Evolutionary conservation across 2,329 filamentous ascomycete species (phyloP), one percentile per base, ranked within the genome.

Genomic region (Acrodontium crateriforme): DNA sequence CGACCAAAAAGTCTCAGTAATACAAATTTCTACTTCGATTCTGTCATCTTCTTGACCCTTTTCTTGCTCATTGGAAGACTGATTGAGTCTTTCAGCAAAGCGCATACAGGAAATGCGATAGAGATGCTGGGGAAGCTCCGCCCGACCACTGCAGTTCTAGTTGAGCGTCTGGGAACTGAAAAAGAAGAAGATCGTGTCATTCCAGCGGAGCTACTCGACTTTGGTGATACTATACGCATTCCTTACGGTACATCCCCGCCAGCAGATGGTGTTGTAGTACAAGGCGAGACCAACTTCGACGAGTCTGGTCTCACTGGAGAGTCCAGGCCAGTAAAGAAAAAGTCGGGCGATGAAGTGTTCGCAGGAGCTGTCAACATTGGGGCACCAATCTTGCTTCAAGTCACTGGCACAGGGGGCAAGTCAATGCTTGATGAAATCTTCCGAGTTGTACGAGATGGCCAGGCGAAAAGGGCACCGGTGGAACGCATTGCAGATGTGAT

Each of bases 271-370:
- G 49, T 56, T 3, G 45, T 92, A 12, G 42, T 65, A 8, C 47
- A 57, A 13, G 54, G 56, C 2, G 74, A 71, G 3, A 64, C 71
- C 67, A 52, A 62, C 27, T 93, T 94, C 45, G 83, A 94, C 46
- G 87, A 95, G 52, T 85, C 83, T 8, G 91, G 83, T 36, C 62
- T 95, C 35, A 94, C 87, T 2, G 79, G 79, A 28, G 79, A 85
- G 54, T 78, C 78, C 9, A 65, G 67, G 5, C 67, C 67, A 1
- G 69, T 84, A 30, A 65, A 63, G 44, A 85, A 85, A 54, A 36
- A 27, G 0, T 41, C 58, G 2, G 74, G 72, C 3, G 78, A 82
- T 33, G 57, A 61, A 10, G 72, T 84, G 2, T 84, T 67, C 41
- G 71, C 78, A 1, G 79, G 79, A 10, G 84, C 80, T 0, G 63